A percentile compares a stretch with the other conserved stretches of the same genome.
Conservation (phyloP, 2,329 filamentous ascomycete genomes). For the Penicillium sp. region DNA sequence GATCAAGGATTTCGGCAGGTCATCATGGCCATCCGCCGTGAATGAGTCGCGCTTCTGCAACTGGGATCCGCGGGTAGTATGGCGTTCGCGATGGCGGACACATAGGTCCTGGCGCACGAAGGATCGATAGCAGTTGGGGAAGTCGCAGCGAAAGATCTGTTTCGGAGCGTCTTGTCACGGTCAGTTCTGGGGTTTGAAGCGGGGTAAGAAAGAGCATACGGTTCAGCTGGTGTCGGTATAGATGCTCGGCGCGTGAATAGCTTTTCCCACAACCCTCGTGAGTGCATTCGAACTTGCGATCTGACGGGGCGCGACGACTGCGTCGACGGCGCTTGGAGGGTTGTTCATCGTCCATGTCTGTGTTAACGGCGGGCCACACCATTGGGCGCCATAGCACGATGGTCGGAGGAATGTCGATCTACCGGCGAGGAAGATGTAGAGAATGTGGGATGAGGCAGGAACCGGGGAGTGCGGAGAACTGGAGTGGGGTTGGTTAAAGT, state of each 20-base stretch:
- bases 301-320: conserved; percentile 46
- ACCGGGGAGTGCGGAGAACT: conserved; percentile 3
- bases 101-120: conserved; percentile 95
- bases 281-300: conserved; percentile 72
- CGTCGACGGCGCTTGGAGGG: conserved; percentile 45
- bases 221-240: conserved; percentile 95
- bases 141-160: conserved; percentile 91
- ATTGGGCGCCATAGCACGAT: conserved; percentile 17
- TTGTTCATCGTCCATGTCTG: conserved; percentile 20
- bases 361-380: conserved; percentile 11
- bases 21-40: conserved; percentile 25
- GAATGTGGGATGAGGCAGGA: not conserved
- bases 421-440: not conserved
- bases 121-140: conserved; percentile 81
- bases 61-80: conserved; percentile 64
- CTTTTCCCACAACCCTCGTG: conserved; percentile 89
- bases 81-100: conserved; percentile 77
- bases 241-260: conserved; percentile 92
- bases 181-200: not conserved
- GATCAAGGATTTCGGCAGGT: conserved; percentile 16
- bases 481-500: conserved; percentile 3
- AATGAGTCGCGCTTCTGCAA: conserved; percentile 51
- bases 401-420: not conserved
- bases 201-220: conserved; percentile 52
- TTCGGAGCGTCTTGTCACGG: conserved; percentile 73